Evolutionary conservation across 1,284 basidiomycete genomes (phyloP).

Genomic region (Heterobasidion irregulare): DNA sequence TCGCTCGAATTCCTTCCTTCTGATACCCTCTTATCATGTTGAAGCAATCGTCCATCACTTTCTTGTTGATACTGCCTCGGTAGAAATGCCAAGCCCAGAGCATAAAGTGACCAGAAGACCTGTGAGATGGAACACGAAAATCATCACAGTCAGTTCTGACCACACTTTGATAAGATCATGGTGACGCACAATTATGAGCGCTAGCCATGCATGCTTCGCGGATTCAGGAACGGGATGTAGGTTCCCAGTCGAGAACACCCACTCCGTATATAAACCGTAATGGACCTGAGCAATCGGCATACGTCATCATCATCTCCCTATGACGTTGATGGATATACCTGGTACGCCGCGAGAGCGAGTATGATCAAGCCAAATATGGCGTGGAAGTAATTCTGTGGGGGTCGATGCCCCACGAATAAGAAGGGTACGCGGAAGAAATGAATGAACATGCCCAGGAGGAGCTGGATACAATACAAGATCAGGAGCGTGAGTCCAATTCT

Average conservation of each 20-base stretch:
- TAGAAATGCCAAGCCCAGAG: slow-evolving; percentile 30
- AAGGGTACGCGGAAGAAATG: slow-evolving; percentile 41
- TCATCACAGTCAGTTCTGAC: not conserved
- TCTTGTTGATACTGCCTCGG: slow-evolving; percentile 38
- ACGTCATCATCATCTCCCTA: not conserved
- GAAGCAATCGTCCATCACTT: slow-evolving; percentile 7
- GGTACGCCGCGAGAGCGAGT: slow-evolving; percentile 36
- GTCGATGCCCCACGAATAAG: slow-evolving; percentile 28
- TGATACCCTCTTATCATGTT: slow-evolving; percentile 5
- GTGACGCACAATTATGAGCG: slow-evolving; percentile 34
- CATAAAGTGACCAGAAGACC: slow-evolving; percentile 42
- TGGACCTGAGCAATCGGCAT: slow-evolving; percentile 26
- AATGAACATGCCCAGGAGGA: slow-evolving; percentile 39
- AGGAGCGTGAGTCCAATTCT: slow-evolving; percentile 49
- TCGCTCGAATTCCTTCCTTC: not conserved
- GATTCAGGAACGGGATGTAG: slow-evolving; percentile 28
- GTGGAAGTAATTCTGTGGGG: slow-evolving; percentile 42
- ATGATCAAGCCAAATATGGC: slow-evolving; percentile 35
- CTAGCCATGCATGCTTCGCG: slow-evolving; percentile 41
- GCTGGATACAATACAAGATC: slow-evolving; percentile 45
- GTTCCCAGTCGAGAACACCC: slow-evolving; percentile 26
- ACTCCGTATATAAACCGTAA: slow-evolving; percentile 39
- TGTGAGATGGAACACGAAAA: slow-evolving; percentile 13
- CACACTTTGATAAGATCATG: not conserved
- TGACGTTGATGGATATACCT: slow-evolving; percentile 21